Evolutionary conservation across 768 basidiomycete species (phyloP), one percentile per base, ranked within the genome.

Genomic region (Russula emetica): DNA sequence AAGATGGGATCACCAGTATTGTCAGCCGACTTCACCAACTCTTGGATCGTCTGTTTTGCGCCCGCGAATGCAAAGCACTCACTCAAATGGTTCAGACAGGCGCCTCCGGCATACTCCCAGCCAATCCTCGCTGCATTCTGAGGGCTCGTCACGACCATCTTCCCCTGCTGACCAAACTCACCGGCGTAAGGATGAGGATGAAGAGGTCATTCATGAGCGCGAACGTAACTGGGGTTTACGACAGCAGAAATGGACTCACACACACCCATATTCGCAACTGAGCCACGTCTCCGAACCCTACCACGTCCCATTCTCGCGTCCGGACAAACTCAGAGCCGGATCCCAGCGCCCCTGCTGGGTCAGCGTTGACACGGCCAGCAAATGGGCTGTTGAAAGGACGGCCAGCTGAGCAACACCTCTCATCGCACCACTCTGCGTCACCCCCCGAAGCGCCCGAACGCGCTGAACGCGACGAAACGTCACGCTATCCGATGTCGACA

Each of bases 211-310:
- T n/a, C 80, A 83, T 44, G 79, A 81, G 67, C 79, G 85, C 54
- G 86, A 88, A 72, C 78, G 84, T 54, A 88, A 88, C 69, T 88
- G 86, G 87, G 85, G 86, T 71, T 80, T 85, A 9, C 84, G 83
- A n/a, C 81, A 78, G 18, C 69, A 62, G 18, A 69, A 59, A 22
- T 69, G 69, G 61, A 55, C 62, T 13, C 69, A 70, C 30, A n/a
- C n/a, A n/a, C n/a, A 65, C 5, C 45, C 67, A 22, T 68, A 62
- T 66, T 64, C 61, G 44, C 66, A 52, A 69, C n/a, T n/a, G n/a
- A n/a, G n/a, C n/a, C n/a, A n/a, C 67, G 6, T 66, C 67, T 22
- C 62, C 67, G 26, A 59, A 50, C 26, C 51, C 54, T 6, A 67
- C 69, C 5, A 52, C 59, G 3, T 62, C 71, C 7, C 66, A 57